A percentile compares a stretch with the other conserved stretches of the same genome.
Evolutionary conservation across 768 basidiomycete genomes (phyloP).

Genomic region (Pleurotus ostreatus): DNA sequence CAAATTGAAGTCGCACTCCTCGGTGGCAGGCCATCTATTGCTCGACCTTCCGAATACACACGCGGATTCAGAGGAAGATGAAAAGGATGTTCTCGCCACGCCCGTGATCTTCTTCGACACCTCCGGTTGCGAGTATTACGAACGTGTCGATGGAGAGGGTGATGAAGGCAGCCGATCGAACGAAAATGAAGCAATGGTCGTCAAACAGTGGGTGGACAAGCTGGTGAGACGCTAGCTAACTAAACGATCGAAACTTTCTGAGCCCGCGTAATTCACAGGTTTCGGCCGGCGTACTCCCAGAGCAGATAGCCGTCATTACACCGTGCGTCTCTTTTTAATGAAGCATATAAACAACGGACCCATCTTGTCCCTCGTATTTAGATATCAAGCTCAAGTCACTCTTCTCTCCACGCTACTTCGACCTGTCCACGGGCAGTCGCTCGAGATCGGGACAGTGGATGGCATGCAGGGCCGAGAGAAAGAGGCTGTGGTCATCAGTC

Average conservation of each 20-base stretch:
- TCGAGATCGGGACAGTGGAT: slow-evolving; percentile 95
- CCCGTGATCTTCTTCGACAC: slow-evolving; percentile 95
- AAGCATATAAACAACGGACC: not conserved
- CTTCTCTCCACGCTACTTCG: slow-evolving; percentile 76
- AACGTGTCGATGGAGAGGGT: slow-evolving; percentile 69
- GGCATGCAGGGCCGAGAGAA: slow-evolving; percentile 98
- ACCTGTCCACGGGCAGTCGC: slow-evolving; percentile 55
- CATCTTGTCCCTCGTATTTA: slow-evolving; percentile 18
- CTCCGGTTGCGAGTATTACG: slow-evolving; percentile 90
- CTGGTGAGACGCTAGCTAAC: slow-evolving; percentile 41
- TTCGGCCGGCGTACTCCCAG: slow-evolving; percentile 27
- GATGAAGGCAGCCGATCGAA: slow-evolving; percentile 92
- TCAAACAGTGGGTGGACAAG: slow-evolving; percentile 76
- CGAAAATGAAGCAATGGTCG: slow-evolving; percentile 90
- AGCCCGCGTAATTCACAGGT: not conserved
- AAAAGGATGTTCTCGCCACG: slow-evolving; percentile 65
- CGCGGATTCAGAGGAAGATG: slow-evolving; percentile 56
- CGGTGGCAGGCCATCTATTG: slow-evolving; percentile 73
- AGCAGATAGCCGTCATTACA: slow-evolving; percentile 75
- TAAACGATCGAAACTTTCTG: too few species aligned
- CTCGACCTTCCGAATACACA: slow-evolving; percentile 57
- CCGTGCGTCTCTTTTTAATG: slow-evolving; percentile 40
- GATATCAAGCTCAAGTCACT: slow-evolving; percentile 93
- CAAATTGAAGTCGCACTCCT: slow-evolving; percentile 62
- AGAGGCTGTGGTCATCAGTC: slow-evolving; percentile 87